A percentile compares a stretch with the other conserved stretches of the same genome.
Conservation (phyloP, 306 rosid species). For the Castanea crenata region DNA sequence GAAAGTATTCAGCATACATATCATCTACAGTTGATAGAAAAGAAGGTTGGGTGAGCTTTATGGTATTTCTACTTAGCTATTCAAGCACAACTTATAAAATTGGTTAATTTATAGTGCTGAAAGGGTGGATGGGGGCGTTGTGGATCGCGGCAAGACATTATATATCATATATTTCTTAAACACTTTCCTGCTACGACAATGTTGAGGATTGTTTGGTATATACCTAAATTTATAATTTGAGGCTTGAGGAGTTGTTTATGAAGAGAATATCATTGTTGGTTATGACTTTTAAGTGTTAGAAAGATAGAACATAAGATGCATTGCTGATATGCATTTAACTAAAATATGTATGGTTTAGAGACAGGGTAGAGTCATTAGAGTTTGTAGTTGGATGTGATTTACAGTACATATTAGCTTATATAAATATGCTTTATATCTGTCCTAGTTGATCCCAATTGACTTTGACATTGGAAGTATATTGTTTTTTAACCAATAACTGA, state of each 20-base stretch:
- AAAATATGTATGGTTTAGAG: neutral
- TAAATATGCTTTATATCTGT: neutral
- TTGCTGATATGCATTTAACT: neutral
- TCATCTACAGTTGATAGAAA: slow-evolving; percentile 25
- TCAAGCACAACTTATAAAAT: neutral
- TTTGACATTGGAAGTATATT: too few species aligned
- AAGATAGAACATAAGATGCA: neutral
- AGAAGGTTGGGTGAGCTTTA: slow-evolving; percentile 48
- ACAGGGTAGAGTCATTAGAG: neutral
- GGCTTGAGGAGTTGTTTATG: neutral
- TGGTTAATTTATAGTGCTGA: neutral
- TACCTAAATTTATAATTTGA: neutral
- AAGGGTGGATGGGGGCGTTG: neutral
- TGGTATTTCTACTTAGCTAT: neutral
- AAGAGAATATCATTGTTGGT: neutral
- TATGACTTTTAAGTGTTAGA: neutral
- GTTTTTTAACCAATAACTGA: too few species aligned
- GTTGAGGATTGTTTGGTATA: neutral
- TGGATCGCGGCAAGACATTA: neutral
- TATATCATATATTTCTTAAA: neutral
- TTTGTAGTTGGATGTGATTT: neutral
- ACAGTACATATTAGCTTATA: neutral
- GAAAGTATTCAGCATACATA: slow-evolving; percentile 59
- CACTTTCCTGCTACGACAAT: neutral
- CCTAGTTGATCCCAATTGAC: too few species aligned